A percentile compares a stretch with the other conserved stretches of the same genome.
phyloP scores from a whole-genome alignment of 2,329 filamentous ascomycete species.

The Cucurbitaria berberidis region DNA sequence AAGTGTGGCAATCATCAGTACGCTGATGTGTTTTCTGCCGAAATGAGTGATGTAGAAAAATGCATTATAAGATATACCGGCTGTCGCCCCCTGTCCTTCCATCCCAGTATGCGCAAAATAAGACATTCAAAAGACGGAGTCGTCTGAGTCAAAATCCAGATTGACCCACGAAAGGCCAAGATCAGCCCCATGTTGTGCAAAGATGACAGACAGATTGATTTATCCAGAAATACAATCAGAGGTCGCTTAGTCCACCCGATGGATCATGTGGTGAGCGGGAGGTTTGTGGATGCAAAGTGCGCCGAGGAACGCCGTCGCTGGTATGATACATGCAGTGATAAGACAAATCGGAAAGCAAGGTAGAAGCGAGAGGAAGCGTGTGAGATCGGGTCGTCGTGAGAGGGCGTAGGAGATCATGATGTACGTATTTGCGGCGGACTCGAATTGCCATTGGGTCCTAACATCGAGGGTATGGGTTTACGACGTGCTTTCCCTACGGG shows the following conservation, averaged over 20 bases:
- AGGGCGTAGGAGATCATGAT: slow-evolving; percentile 30
- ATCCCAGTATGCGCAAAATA: slow-evolving; percentile 16
- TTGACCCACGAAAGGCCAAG: slow-evolving; percentile 2
- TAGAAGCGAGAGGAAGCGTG: slow-evolving; percentile 19
- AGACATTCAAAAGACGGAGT: slow-evolving; percentile 15
- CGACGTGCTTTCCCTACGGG: slow-evolving; percentile 56
- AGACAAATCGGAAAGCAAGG: slow-evolving; percentile 10
- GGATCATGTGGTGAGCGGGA: slow-evolving; percentile 3
- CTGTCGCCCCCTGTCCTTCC: slow-evolving; percentile 9
- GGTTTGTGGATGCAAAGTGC: slow-evolving; percentile 8
- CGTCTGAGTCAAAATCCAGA: slow-evolving; percentile 4
- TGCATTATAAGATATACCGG: slow-evolving; percentile 32
- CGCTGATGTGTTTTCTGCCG: not conserved
- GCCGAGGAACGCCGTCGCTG: slow-evolving; percentile 42
- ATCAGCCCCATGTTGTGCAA: slow-evolving; percentile 29
- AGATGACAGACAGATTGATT: slow-evolving; percentile 30
- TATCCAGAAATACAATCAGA: slow-evolving; percentile 33
- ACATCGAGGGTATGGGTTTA: slow-evolving; percentile 56
- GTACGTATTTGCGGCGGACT: slow-evolving; percentile 32
- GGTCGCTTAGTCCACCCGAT: slow-evolving; percentile 4
- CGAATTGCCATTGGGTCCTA: slow-evolving; percentile 37
- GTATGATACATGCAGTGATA: slow-evolving; percentile 37
- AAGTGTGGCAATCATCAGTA: slow-evolving; percentile 1
- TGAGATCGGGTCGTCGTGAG: slow-evolving; percentile 25
- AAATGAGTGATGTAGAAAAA: slow-evolving; percentile 17